A percentile compares a stretch with the other conserved stretches of the same genome.
Conservation (phyloP, 129 eudicot species). For the Tagetes erecta region DNA sequence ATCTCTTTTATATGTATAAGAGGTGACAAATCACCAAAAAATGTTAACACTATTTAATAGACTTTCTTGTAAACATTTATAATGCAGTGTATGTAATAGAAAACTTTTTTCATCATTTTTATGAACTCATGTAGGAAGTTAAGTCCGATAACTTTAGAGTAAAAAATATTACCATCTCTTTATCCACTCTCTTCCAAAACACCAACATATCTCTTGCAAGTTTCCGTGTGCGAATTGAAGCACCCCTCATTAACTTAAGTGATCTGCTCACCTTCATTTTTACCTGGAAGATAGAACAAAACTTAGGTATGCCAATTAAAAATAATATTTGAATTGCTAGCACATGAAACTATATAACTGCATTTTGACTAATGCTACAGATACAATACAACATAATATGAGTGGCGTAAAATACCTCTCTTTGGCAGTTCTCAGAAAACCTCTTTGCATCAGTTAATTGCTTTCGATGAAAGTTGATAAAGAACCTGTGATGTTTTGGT, state of each 20-base stretch:
- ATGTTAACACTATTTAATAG: constrained; percentile 18
- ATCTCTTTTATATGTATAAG: not conserved
- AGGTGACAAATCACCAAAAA: constrained; percentile 7
- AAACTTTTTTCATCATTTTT: not conserved
- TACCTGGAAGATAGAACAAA: constrained; percentile 51
- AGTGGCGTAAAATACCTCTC: constrained; percentile 62
- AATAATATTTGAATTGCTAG: constrained; percentile 7
- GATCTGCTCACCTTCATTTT: constrained; percentile 96
- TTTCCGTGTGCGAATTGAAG: constrained; percentile 87
- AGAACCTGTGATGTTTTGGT: constrained; percentile 78
- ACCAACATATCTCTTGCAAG: constrained; percentile 94
- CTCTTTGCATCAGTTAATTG: constrained; percentile 88
- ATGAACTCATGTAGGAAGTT: constrained; percentile 7
- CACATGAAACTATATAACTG: constrained; percentile 16
- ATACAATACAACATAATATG: not conserved
- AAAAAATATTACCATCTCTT: constrained; percentile 79
- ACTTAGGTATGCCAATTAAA: constrained; percentile 15
- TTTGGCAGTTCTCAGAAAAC: constrained; percentile 88
- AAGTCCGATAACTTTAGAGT: constrained; percentile 10
- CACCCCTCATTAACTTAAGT: constrained; percentile 91
- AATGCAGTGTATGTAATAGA: constrained; percentile 5
- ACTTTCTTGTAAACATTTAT: constrained; percentile 9
- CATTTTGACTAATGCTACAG: constrained; percentile 24
- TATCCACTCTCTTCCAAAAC: constrained; percentile 93
- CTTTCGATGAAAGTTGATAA: constrained; percentile 69